Evolutionary conservation across 2,329 filamentous ascomycete genomes (phyloP), one percentile per base, ranked within the genome.

Genomic region (Clonostachys solani): DNA sequence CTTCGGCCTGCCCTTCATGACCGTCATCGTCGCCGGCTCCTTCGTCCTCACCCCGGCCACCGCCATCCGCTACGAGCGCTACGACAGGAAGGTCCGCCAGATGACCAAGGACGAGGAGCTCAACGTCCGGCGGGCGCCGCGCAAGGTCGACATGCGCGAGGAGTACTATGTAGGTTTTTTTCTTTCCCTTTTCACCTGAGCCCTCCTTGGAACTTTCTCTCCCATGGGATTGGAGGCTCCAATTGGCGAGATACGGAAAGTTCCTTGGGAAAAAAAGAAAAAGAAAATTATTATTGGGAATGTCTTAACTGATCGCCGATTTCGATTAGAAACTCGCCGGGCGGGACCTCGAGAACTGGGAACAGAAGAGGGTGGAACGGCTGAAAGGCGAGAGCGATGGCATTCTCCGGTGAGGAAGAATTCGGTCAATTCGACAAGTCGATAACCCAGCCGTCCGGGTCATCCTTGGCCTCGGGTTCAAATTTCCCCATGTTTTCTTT

Each of bases 11-110:
- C 95, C 94, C 1, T 99, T 99, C 67, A 80, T 99, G 55, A 73
- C 81, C 48, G 85, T 95, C 49, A 96, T 99, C 61, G 82, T 99
- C 23, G 89, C 86, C 2, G 92, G 91, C 1, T 95, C 89, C 4
- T 99, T 99, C 67, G 87, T 95, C 58, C 79, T 99, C 43, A 97
- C 94, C 1, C 94, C 92, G 2, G 94, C 92, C 6, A 92, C 95
- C 18, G 94, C 95, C 13, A 75, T 99, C 43, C 82, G 95, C 49
- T 99, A 97, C 69, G 94, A 99, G 71, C 83, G 88, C 52, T 84
- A 96, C 61, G 94, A 99, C 64, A 83, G 90, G 52, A 92, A 89
- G 71, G 89, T 96, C 50, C 81, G 87, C 59, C 87, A 92, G 69
- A 68, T 97, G 71, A 87, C 81, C 50, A 83, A 87, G 57, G 89